Conservation (phyloP, 495 filamentous ascomycete genomes). For the Podospora conica region DNA sequence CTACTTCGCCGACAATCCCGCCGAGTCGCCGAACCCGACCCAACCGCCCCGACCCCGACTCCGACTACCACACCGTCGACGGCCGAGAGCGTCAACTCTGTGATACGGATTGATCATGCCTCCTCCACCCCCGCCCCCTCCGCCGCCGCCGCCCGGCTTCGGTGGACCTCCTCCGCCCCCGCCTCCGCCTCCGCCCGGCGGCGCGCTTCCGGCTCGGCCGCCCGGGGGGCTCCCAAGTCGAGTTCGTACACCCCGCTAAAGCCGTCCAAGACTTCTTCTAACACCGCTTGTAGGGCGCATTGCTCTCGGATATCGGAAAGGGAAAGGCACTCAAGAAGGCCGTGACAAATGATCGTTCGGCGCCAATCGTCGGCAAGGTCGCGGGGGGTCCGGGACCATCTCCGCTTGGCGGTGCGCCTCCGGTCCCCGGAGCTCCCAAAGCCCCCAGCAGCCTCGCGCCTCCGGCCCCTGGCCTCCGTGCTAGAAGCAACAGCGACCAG, state of each 20-base stretch:
- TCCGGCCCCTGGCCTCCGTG: constrained; percentile 62
- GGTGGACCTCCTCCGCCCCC: constrained; percentile 31
- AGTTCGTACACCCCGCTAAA: constrained; percentile 5
- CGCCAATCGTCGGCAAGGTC: constrained; percentile 59
- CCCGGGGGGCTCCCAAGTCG: constrained; percentile 8
- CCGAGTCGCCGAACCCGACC: not conserved
- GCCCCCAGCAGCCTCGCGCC: constrained; percentile 63
- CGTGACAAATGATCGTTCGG: constrained; percentile 91
- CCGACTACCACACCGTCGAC: not conserved
- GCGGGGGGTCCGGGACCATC: constrained; percentile 41
- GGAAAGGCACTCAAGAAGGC: constrained; percentile 77
- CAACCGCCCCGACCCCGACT: not conserved
- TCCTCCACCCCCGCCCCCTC: constrained; percentile 26
- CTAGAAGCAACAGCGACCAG: constrained; percentile 77
- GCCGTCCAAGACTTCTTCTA: constrained; percentile 21
- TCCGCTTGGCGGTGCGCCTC: constrained; percentile 64
- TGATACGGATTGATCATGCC: constrained; percentile 11
- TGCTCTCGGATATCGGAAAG: constrained; percentile 86
- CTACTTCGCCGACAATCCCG: not conserved
- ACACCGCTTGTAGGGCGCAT: constrained; percentile 58
- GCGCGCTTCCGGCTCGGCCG: constrained; percentile 15
- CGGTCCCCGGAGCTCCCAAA: constrained; percentile 64
- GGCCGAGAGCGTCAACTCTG: not conserved
- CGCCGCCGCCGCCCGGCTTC: constrained; percentile 21
- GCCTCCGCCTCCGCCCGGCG: constrained; percentile 27